Evolutionary conservation across 306 rosid species (phyloP).

Genomic region (Lupinus albus): DNA sequence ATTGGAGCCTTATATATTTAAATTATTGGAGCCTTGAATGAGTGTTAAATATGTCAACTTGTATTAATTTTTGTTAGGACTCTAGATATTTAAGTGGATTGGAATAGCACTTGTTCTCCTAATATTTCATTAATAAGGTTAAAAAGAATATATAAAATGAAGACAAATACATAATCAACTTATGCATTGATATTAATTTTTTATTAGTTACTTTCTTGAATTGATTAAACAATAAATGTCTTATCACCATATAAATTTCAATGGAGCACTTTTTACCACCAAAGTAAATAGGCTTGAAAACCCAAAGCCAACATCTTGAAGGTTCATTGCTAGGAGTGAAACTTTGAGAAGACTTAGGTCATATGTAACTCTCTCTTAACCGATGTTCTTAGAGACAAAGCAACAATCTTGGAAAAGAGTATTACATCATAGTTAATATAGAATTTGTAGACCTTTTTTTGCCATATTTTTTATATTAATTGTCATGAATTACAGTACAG

Average conservation of each 20-base stretch:
- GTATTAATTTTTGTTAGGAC: too few species aligned
- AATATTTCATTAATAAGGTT: too few species aligned
- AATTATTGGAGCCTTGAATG: too few species aligned
- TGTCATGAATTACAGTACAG: conserved; percentile 16
- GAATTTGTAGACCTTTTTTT: conserved; percentile 11
- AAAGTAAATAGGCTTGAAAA: too few species aligned
- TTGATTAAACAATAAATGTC: neutral
- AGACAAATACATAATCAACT: neutral
- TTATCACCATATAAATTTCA: neutral
- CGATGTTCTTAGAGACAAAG: conserved; percentile 45
- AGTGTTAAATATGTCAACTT: too few species aligned
- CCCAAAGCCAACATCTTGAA: too few species aligned
- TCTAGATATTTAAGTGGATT: too few species aligned
- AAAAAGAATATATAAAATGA: too few species aligned
- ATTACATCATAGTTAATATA: conserved; percentile 33
- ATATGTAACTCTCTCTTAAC: conserved; percentile 47
- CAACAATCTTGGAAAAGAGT: conserved; percentile 15
- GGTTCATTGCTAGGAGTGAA: conserved; percentile 4
- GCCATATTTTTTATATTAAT: neutral
- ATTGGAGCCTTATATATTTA: too few species aligned
- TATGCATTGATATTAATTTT: conserved; percentile 15
- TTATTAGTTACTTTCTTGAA: neutral
- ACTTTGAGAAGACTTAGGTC: conserved; percentile 24
- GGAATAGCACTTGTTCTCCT: too few species aligned
- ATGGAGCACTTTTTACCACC: neutral